phyloP scores from a whole-genome alignment of 2,329 filamentous ascomycete genomes.

The Phaeosphaeria sp. region DNA sequence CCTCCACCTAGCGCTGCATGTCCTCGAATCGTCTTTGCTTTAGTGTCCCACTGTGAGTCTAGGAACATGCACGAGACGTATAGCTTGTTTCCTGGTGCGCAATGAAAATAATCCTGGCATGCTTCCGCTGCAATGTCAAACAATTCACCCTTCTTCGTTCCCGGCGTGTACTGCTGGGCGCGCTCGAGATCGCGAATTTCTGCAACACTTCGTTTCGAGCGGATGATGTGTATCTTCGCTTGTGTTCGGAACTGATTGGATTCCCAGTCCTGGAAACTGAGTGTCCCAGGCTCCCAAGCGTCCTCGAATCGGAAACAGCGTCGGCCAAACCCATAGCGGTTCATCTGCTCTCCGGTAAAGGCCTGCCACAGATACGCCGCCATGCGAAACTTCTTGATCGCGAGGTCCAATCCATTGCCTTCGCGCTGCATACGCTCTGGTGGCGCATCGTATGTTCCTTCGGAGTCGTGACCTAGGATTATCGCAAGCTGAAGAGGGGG shows the following conservation, averaged over 20 bases:
- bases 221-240: slow-evolving; percentile 86
- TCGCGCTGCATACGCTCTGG: slow-evolving; percentile 78
- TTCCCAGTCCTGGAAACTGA: slow-evolving; percentile 76
- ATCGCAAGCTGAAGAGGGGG: slow-evolving; percentile 91
- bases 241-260: slow-evolving; percentile 82
- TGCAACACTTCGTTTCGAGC: slow-evolving; percentile 80
- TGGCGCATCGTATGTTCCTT: slow-evolving; percentile 81
- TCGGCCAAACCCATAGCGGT: slow-evolving; percentile 82
- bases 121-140: slow-evolving; percentile 80
- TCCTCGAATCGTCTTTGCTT: slow-evolving; percentile 72
- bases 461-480: slow-evolving; percentile 85
- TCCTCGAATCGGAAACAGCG: slow-evolving; percentile 91
- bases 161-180: slow-evolving; percentile 77
- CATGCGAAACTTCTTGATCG: slow-evolving; percentile 91
- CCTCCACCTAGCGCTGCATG: slow-evolving; percentile 85
- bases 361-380: slow-evolving; percentile 96
- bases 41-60: slow-evolving; percentile 85
- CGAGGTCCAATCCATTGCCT: slow-evolving; percentile 80
- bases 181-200: slow-evolving; percentile 80
- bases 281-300: slow-evolving; percentile 86
- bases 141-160: slow-evolving; percentile 73
- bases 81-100: slow-evolving; percentile 77
- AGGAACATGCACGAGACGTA: slow-evolving; percentile 88
- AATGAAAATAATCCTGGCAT: slow-evolving; percentile 77
- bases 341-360: slow-evolving; percentile 97